A percentile compares a stretch with the other conserved stretches of the same genome.
phyloP scores from a whole-genome alignment of 106 monocot genomes.

The Triglochin maritima region DNA sequence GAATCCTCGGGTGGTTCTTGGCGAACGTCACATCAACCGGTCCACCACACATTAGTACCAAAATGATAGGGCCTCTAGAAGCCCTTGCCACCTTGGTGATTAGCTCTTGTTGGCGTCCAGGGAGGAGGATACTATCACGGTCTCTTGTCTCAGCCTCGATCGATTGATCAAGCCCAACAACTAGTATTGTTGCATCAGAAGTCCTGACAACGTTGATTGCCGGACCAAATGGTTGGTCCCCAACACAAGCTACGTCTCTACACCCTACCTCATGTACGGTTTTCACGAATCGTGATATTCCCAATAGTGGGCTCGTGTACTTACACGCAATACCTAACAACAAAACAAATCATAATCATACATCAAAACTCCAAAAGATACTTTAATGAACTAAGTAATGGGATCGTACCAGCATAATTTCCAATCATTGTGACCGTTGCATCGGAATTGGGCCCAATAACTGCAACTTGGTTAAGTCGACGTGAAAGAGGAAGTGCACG shows the following conservation, averaged over 20 bases:
- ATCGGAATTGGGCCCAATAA: slow-evolving; percentile 69
- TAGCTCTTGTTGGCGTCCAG: slow-evolving; percentile 60
- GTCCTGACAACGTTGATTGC: slow-evolving; percentile 33
- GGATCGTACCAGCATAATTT: slow-evolving; percentile 72
- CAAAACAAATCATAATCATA: not conserved
- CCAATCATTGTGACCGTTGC: slow-evolving; percentile 60
- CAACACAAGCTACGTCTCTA: slow-evolving; percentile 35
- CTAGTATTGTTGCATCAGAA: slow-evolving; percentile 43
- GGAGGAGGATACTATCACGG: slow-evolving; percentile 43
- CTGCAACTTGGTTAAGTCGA: slow-evolving; percentile 25
- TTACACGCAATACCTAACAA: slow-evolving; percentile 41
- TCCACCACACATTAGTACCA: slow-evolving; percentile 69
- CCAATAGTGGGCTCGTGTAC: slow-evolving; percentile 47
- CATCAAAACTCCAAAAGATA: not conserved
- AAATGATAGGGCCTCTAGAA: slow-evolving; percentile 27
- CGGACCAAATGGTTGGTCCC: slow-evolving; percentile 29
- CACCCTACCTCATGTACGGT: slow-evolving; percentile 45
- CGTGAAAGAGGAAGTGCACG: slow-evolving; percentile 30
- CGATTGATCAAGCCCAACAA: slow-evolving; percentile 66
- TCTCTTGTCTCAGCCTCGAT: slow-evolving; percentile 54
- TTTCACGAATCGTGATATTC: slow-evolving; percentile 27
- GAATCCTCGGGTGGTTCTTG: slow-evolving; percentile 34
- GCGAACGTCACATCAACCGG: slow-evolving; percentile 71
- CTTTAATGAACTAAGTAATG: too few species aligned
- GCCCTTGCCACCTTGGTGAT: slow-evolving; percentile 45